Evolutionary conservation across 768 basidiomycete species (phyloP).

Genomic region (Panus rudis): DNA sequence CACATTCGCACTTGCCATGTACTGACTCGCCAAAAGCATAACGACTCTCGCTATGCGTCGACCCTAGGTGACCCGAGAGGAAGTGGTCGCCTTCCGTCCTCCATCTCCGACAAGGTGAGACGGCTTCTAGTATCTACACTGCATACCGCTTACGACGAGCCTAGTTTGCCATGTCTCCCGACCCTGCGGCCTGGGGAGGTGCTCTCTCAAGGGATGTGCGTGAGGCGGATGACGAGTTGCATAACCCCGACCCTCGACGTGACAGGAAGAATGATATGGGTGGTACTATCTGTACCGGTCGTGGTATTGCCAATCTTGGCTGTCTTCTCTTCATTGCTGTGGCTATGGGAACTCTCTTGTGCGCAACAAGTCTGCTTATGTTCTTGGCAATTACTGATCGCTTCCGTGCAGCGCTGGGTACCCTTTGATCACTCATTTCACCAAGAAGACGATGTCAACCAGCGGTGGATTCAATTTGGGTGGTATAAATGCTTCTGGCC

Average conservation of each 20-base stretch:
- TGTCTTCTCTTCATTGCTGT: constrained; percentile 52
- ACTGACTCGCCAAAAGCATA: not conserved
- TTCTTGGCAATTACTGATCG: not conserved
- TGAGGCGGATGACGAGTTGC: constrained; percentile 68
- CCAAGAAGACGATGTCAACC: constrained; percentile 20
- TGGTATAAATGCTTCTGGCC: constrained; percentile 39
- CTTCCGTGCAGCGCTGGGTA: constrained; percentile 33
- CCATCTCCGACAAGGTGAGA: constrained; percentile 13
- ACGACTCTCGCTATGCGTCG: constrained; percentile 12
- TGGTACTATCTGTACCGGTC: constrained; percentile 43
- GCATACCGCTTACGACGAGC: not conserved
- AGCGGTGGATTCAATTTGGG: constrained; percentile 39
- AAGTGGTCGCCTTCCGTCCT: constrained; percentile 10
- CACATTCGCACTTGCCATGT: not conserved
- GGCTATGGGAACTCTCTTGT: constrained; percentile 60
- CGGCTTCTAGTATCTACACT: not conserved
- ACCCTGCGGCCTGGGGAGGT: constrained; percentile 62
- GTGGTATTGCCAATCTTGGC: constrained; percentile 68
- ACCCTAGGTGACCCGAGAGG: constrained; percentile 5
- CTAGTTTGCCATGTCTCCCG: constrained; percentile 58
- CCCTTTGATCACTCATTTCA: constrained; percentile 35
- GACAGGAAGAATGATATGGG: constrained; percentile 27
- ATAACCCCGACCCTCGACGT: constrained; percentile 49
- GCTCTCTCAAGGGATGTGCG: constrained; percentile 45
- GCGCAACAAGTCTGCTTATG: constrained; percentile 21